Evolutionary conservation across 2,329 filamentous ascomycete genomes (phyloP).

Genomic region (Fusarium chaquense): DNA sequence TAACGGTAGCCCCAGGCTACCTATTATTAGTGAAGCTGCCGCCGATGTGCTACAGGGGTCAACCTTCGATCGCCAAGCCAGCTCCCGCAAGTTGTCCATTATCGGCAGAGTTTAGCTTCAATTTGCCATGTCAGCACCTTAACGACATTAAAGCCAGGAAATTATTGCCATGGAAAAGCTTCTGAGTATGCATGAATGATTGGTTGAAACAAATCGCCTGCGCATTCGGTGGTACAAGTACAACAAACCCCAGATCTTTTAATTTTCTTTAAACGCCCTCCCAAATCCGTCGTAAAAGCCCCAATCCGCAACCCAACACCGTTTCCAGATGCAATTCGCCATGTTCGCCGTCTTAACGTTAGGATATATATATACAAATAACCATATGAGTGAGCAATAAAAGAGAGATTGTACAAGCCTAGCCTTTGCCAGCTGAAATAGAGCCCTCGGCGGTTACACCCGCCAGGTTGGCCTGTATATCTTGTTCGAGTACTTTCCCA

Average conservation of each 20-base stretch:
- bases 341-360: constrained; percentile 2
- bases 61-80: constrained; percentile 35
- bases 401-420: constrained; percentile 29
- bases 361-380: constrained; percentile 28
- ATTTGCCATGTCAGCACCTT: neutral
- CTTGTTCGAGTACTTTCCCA: constrained; percentile 42
- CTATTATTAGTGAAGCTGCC: constrained; percentile 9
- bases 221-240: constrained; percentile 4
- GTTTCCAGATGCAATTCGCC: constrained; percentile 32
- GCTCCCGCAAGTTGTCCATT: constrained; percentile 13
- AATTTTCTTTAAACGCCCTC: constrained; percentile 27
- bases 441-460: constrained; percentile 26
- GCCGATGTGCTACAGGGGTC: constrained; percentile 36
- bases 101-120: constrained; percentile 6
- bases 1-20: neutral
- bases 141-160: neutral
- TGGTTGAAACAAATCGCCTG: neutral
- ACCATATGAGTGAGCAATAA: neutral
- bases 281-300: neutral
- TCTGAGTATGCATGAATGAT: constrained; percentile 1
- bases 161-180: neutral
- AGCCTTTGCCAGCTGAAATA: neutral
- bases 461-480: constrained; percentile 45
- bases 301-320: constrained; percentile 27
- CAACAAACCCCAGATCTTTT: neutral